Evolutionary conservation across 2,329 filamentous ascomycete genomes (phyloP).

Genomic region (Aspergillus fijiensis): DNA sequence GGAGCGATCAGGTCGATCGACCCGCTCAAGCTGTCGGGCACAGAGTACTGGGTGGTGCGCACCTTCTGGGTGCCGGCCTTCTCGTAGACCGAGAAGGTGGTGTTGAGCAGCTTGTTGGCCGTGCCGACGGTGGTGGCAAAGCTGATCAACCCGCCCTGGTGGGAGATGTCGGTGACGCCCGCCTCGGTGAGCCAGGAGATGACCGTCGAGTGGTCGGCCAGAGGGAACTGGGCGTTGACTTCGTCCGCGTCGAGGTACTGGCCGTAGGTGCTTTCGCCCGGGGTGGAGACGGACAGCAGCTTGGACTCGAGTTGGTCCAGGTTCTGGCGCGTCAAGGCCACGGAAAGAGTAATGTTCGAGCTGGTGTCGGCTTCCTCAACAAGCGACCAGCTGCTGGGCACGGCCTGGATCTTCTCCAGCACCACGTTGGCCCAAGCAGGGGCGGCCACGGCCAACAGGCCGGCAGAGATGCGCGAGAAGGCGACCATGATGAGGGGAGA

Average conservation of each 20-base stretch:
- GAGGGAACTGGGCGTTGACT: conserved; percentile 45
- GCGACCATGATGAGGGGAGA: neutral
- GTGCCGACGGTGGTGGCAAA: conserved; percentile 44
- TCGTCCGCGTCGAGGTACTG: conserved; percentile 49
- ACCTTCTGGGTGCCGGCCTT: conserved; percentile 24
- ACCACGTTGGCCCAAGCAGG: neutral
- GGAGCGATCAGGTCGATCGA: conserved; percentile 4
- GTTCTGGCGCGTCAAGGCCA: conserved; percentile 27
- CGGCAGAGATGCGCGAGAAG: neutral
- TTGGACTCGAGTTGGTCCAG: conserved; percentile 41
- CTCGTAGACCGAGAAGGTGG: conserved; percentile 50
- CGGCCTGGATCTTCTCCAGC: neutral
- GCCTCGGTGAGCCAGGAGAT: conserved; percentile 46
- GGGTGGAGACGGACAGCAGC: conserved; percentile 47
- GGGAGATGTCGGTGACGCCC: conserved; percentile 38
- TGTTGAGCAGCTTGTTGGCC: conserved; percentile 50
- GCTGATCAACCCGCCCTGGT: conserved; percentile 46
- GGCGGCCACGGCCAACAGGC: neutral
- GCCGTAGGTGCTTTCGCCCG: conserved; percentile 49
- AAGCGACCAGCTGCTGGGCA: conserved; percentile 2
- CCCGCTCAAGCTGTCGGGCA: neutral
- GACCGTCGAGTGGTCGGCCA: conserved; percentile 39
- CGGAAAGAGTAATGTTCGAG: conserved; percentile 21
- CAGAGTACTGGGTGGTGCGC: conserved; percentile 7
- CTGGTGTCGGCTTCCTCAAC: conserved; percentile 13